These are phyloP conservation scores for Paramecium primaurelia DNA, from an alignment of 73 alveolate genomes.

Conservation along the genomic window DNA sequence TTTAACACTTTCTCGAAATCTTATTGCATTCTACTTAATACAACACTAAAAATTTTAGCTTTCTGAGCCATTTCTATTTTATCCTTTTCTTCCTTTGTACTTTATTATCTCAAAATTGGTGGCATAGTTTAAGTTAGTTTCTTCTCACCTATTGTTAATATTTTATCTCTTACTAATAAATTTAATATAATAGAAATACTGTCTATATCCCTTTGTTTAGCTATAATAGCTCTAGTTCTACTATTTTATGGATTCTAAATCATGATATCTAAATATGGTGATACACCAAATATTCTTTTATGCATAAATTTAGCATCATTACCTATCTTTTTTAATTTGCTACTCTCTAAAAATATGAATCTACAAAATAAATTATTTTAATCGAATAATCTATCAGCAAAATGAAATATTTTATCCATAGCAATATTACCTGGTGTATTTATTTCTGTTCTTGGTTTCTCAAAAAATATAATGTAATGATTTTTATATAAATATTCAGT, in stretches of 20 bases:
- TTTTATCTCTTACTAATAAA: slow-evolving; percentile 13
- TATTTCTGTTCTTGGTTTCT: slow-evolving; percentile 18
- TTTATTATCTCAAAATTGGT: neutral
- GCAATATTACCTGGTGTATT: slow-evolving; percentile 35
- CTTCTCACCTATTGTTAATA: slow-evolving; percentile 34
- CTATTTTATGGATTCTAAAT: slow-evolving; percentile 36
- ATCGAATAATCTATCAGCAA: slow-evolving; percentile 37
- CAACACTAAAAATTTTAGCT: slow-evolving; percentile 24
- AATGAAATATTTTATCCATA: slow-evolving; percentile 37
- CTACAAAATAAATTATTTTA: slow-evolving; percentile 23
- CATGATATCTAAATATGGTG: slow-evolving; percentile 28
- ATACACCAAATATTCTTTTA: slow-evolving; percentile 43
- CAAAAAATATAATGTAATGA: neutral
- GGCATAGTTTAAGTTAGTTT: neutral
- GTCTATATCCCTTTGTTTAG: slow-evolving; percentile 31
- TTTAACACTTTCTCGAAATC: slow-evolving; percentile 1
- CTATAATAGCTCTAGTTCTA: slow-evolving; percentile 40
- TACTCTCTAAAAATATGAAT: slow-evolving; percentile 17
- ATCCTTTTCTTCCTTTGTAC: neutral
- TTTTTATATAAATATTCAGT: neutral
- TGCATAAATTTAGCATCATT: slow-evolving; percentile 45
- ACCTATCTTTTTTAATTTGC: neutral
- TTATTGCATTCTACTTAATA: slow-evolving; percentile 20
- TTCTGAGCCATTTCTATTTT: neutral
- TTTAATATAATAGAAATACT: neutral